These are phyloP conservation scores for Epichloe baconii DNA, from an alignment of 2,329 filamentous ascomycete genomes.

Conservation along the genomic window DNA sequence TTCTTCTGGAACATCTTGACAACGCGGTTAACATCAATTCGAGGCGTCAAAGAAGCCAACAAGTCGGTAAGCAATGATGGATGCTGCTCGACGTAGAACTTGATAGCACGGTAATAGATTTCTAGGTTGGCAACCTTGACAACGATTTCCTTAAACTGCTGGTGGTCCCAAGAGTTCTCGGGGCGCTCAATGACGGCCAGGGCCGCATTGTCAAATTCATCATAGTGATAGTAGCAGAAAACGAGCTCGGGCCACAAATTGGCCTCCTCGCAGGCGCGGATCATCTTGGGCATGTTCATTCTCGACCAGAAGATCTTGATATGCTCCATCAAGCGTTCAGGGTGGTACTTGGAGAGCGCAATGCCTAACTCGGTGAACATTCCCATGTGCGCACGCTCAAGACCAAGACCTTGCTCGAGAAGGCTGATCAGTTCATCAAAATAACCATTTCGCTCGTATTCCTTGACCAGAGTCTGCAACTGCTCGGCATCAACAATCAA, in stretches of 20 bases:
- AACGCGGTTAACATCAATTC: conserved; percentile 97
- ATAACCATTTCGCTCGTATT: conserved; percentile 94
- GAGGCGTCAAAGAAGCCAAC: conserved; percentile 77
- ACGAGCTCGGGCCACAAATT: conserved; percentile 96
- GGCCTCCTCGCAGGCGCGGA: conserved; percentile 82
- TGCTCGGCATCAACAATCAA: conserved; percentile 96
- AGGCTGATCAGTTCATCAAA: conserved; percentile 95
- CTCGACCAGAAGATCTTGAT: conserved; percentile 96
- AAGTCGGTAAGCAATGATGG: conserved; percentile 92
- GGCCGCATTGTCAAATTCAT: conserved; percentile 95
- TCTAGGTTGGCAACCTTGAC: conserved; percentile 97
- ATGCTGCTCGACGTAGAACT: conserved; percentile 96
- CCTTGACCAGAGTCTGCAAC: conserved; percentile 79
- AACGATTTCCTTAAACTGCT: conserved; percentile 97
- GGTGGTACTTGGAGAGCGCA: conserved; percentile 86
- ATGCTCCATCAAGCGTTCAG: conserved; percentile 95
- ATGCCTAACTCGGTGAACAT: conserved; percentile 94
- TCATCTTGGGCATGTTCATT: conserved; percentile 97
- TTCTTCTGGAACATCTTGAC: conserved; percentile 98
- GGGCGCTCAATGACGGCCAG: conserved; percentile 96
- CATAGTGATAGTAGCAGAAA: conserved; percentile 96
- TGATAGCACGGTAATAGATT: conserved; percentile 95
- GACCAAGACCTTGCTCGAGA: conserved; percentile 84
- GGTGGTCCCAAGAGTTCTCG: conserved; percentile 96
- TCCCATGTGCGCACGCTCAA: conserved; percentile 88